Base-by-base conservation (phyloP, 192 early-diverging fungal genomes). In the Coemansia erecta region DNA sequence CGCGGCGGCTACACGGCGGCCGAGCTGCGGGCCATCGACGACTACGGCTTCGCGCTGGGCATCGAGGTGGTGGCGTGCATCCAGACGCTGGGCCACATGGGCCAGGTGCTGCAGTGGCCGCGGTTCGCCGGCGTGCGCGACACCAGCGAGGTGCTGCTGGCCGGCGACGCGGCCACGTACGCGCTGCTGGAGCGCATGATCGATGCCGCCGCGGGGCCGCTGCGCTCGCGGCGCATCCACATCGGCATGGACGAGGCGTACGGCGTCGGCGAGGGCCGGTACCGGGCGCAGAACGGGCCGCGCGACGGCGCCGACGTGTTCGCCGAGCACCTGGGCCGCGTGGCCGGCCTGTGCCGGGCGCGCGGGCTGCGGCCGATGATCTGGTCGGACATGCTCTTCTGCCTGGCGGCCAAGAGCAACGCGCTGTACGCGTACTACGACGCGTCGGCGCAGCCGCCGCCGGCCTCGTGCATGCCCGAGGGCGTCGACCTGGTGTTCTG, bases 41-140 rank as follows among this genome's bases (percentile, higher is more conserved):
- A 92, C 56, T 92, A 92, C 55, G 92, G 92, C 1, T 77, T 63
- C 69, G 52, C 37, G 42, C 81, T 87, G 61, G 92, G 92, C 11
- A 88, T 94, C 33, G 92, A 94, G 64, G 86, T 93, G 5, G 85
- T 94, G 19, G 85, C 93, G 15, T 94, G 92, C 61, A 94, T 94
- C 40, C 93, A 94, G 73, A 94, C 91, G 10, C 69, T 94, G 56
- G 93, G 93, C 5, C 93, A 94, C 62, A 61, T 94, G 56, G 93
- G 93, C 1, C 93, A 94, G 65, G 85, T 94, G 18, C 72, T 94
- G 48, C 92, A 94, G 70, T 94, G 93, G 93, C 92, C 92, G 13
- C 77, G 83, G 44, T 94, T 87, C 60, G 81, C 87, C 15, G 63
- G 84, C 18, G 66, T 93, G 17, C 81, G 90, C 56, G 93, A 94